Conservation (phyloP, 345 rosid genomes). For the Heritiera littoralis region DNA sequence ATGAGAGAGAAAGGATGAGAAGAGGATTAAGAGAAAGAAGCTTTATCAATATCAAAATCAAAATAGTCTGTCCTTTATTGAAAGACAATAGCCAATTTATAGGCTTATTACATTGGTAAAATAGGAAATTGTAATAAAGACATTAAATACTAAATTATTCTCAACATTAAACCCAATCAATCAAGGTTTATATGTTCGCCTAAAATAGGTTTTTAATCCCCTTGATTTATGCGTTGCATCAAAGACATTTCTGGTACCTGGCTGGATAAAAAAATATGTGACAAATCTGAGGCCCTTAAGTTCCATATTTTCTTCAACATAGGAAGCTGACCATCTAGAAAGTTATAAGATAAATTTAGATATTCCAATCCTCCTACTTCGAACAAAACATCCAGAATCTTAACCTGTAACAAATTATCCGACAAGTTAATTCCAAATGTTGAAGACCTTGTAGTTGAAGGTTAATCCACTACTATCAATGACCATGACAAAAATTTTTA, state of each 20-base stretch:
- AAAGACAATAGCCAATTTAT: too few species aligned
- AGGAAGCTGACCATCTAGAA: conserved; percentile 70
- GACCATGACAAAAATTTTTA: conserved; percentile 50
- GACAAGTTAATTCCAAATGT: conserved; percentile 79
- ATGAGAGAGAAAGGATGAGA: too few species aligned
- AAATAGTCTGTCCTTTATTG: too few species aligned
- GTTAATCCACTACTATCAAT: conserved; percentile 53
- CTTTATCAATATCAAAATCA: too few species aligned
- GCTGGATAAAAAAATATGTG: conserved; percentile 74
- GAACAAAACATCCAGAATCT: conserved; percentile 67
- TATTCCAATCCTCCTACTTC: conserved; percentile 68
- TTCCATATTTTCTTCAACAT: conserved; percentile 55
- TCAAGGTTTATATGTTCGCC: too few species aligned
- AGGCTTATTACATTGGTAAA: too few species aligned
- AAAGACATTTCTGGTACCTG: conserved; percentile 64
- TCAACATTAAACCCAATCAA: too few species aligned
- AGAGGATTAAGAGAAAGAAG: too few species aligned
- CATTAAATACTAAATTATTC: too few species aligned
- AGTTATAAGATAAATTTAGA: conserved; percentile 80
- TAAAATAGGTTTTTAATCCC: too few species aligned
- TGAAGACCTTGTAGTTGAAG: conserved; percentile 54
- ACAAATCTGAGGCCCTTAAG: conserved; percentile 72
- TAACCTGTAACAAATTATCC: conserved; percentile 63
- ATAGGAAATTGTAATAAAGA: too few species aligned
- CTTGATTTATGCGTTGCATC: too few species aligned